phyloP scores from a whole-genome alignment of 306 rosid species.

The Cucumis sativus region Cucumber_9930_V3 NC_026657.2:37985001-37985500 shows the following conservation, averaged over 20 bases:
- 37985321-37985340: slow-evolving; percentile 96
- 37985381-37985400: slow-evolving; percentile 9
- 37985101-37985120: slow-evolving; percentile 75
- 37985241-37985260: slow-evolving; percentile 97
- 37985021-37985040: slow-evolving; percentile 45
- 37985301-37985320: slow-evolving; percentile 90
- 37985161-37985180: slow-evolving; percentile 16
- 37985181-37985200: slow-evolving; percentile 12
- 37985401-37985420: neutral
- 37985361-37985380: slow-evolving; percentile 59
- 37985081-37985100: slow-evolving; percentile 42
- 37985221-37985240: slow-evolving; percentile 55
- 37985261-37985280: slow-evolving; percentile 98
- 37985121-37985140: slow-evolving; percentile 81
- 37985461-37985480: neutral
- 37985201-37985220: slow-evolving; percentile 7
- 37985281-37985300: slow-evolving; percentile 95
- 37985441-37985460: neutral
- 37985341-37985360: slow-evolving; percentile 74
- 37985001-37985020: slow-evolving; percentile 36
- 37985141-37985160: slow-evolving; percentile 63
- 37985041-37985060: slow-evolving; percentile 91
- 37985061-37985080: slow-evolving; percentile 50
- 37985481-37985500: neutral
- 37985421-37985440: neutral